phyloP scores from a whole-genome alignment of 1,284 basidiomycete species.

The Cryptococcus hybrid region DNA sequence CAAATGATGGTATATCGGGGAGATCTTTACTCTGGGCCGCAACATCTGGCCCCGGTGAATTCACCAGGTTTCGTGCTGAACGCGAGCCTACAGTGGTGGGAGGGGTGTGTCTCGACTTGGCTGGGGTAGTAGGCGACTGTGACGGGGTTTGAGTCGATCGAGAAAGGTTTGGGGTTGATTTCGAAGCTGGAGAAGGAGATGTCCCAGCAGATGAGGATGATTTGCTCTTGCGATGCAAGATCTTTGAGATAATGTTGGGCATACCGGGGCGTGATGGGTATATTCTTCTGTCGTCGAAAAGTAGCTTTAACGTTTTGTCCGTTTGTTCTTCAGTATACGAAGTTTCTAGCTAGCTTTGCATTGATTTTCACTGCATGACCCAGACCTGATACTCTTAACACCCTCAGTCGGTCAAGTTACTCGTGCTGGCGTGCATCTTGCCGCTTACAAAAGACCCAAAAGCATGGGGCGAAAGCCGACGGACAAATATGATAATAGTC shows the following conservation, averaged over 20 bases:
- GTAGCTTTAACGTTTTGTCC: too few species aligned
- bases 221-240: conserved; percentile 18
- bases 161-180: conserved; percentile 2
- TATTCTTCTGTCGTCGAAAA: too few species aligned
- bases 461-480: too few species aligned
- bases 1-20: too few species aligned
- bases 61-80: not conserved
- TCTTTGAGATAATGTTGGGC: conserved; percentile 25
- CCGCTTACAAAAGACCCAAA: too few species aligned
- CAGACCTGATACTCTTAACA: too few species aligned
- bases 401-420: too few species aligned
- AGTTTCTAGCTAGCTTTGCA: too few species aligned
- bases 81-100: not conserved
- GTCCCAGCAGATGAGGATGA: conserved; percentile 13
- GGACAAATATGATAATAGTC: too few species aligned
- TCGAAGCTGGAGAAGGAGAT: conserved; percentile 1
- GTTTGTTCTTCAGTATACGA: too few species aligned
- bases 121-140: not conserved
- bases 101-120: not conserved
- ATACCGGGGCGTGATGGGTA: conserved; percentile 9
- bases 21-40: not conserved
- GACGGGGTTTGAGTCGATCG: not conserved
- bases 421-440: too few species aligned
- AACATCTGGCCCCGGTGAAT: not conserved
- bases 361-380: too few species aligned